Percentiles rank a stretch among this genome's conserved stretches.
These are phyloP conservation scores for Solanum commersonii DNA, from an alignment of 257 asterid species.

Conservation along the genomic window DNA sequence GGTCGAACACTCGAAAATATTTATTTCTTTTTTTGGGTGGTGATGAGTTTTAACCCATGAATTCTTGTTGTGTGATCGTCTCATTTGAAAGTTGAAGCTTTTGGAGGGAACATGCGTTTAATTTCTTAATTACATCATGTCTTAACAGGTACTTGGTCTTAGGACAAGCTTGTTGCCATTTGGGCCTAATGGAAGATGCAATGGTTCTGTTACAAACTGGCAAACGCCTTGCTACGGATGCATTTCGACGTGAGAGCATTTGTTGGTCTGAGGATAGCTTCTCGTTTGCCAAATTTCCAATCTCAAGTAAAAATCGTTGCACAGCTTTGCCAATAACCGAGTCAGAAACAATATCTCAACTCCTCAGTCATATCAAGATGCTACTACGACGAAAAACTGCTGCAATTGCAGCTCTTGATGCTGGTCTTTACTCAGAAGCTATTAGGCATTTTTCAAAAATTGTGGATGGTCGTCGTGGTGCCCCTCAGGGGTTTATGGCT, in stretches of 20 bases:
- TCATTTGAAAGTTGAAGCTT: background rate
- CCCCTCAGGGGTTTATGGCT: slow-evolving; percentile 59
- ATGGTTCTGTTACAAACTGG: slow-evolving; percentile 47
- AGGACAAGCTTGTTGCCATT: slow-evolving; percentile 53
- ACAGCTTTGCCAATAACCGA: slow-evolving; percentile 29
- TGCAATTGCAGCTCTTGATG: slow-evolving; percentile 59
- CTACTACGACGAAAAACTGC: slow-evolving; percentile 62
- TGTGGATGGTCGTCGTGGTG: slow-evolving; percentile 55
- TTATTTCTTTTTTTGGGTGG: background rate
- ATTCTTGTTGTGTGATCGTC: background rate
- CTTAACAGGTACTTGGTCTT: slow-evolving; percentile 39
- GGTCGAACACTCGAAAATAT: background rate
- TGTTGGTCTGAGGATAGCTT: slow-evolving; percentile 61
- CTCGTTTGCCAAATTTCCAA: slow-evolving; percentile 32
- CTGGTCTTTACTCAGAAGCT: slow-evolving; percentile 57
- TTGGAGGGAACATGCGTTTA: background rate
- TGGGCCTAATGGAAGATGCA: slow-evolving; percentile 57
- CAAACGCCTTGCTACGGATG: slow-evolving; percentile 43
- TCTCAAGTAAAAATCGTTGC: slow-evolving; percentile 14
- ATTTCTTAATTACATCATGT: background rate
- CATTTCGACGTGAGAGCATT: slow-evolving; percentile 56
- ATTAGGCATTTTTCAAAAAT: slow-evolving; percentile 56
- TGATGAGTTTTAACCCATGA: background rate
- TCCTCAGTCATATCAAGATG: slow-evolving; percentile 50
- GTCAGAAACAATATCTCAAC: slow-evolving; percentile 38